A percentile compares a stretch with the other conserved stretches of the same genome.
phyloP scores from a whole-genome alignment of 768 basidiomycete species.

The Leccinum barrowsii region DNA sequence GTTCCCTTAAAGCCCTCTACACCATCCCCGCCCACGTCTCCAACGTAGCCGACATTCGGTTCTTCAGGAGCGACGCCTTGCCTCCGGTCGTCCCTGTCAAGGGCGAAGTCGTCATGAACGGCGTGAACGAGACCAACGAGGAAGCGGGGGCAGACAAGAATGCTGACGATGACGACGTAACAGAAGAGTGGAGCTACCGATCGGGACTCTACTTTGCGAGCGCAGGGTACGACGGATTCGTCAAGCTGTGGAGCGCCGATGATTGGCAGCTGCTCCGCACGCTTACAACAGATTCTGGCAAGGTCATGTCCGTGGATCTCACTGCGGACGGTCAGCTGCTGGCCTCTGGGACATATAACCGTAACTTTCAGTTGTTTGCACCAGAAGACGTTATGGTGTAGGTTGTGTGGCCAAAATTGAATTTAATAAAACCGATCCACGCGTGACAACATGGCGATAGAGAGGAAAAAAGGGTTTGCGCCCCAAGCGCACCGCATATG shows the following conservation, averaged over 20 bases:
- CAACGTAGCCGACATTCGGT: slow-evolving; percentile 92
- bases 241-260: slow-evolving; percentile 96
- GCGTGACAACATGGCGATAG: slow-evolving; percentile 32
- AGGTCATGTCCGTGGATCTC: slow-evolving; percentile 97
- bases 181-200: slow-evolving; percentile 74
- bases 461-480: slow-evolving; percentile 8
- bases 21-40: slow-evolving; percentile 96
- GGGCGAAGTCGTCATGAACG: slow-evolving; percentile 52
- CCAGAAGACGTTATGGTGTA: slow-evolving; percentile 56
- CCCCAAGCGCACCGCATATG: slow-evolving; percentile 7
- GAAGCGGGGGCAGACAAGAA: slow-evolving; percentile 29
- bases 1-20: slow-evolving; percentile 87
- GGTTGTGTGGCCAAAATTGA: slow-evolving; percentile 12
- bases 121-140: slow-evolving; percentile 31
- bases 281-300: slow-evolving; percentile 92
- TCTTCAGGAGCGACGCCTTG: slow-evolving; percentile 71
- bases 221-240: slow-evolving; percentile 90
- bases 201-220: slow-evolving; percentile 92
- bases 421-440: slow-evolving; percentile 24
- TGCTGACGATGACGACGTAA: slow-evolving; percentile 20
- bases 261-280: slow-evolving; percentile 93
- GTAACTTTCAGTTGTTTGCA: slow-evolving; percentile 91
- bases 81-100: slow-evolving; percentile 40
- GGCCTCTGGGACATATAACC: slow-evolving; percentile 88
- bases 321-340: slow-evolving; percentile 78